Conservation (phyloP, 768 basidiomycete species). For the Tephrocybe sp. region DNA sequence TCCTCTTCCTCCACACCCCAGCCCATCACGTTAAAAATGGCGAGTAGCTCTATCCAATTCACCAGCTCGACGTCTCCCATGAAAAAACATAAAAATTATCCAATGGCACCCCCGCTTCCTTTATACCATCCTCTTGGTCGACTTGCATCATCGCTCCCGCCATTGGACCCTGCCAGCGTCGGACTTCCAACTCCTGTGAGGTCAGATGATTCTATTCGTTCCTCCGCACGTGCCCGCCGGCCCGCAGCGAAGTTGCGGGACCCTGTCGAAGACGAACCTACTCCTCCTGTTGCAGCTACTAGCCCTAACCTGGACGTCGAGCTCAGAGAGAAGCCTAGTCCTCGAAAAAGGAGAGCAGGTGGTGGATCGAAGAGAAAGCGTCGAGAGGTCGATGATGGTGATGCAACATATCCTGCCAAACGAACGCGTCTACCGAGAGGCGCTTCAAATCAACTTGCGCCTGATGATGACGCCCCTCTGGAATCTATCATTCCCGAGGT, state of each 20-base stretch:
- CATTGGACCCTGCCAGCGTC: constrained; percentile 56
- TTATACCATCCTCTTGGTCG: constrained; percentile 68
- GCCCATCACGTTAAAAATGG: constrained; percentile 7
- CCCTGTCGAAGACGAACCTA: constrained; percentile 40
- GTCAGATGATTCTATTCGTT: constrained; percentile 42
- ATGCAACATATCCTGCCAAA: constrained; percentile 73
- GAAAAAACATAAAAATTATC: constrained; percentile 22
- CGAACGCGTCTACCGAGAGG: constrained; percentile 56
- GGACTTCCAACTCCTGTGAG: constrained; percentile 53
- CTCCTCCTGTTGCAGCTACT: constrained; percentile 25
- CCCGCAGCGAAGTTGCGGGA: constrained; percentile 52
- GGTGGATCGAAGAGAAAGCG: constrained; percentile 56
- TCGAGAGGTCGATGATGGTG: constrained; percentile 60
- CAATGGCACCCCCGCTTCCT: constrained; percentile 47
- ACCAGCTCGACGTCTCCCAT: neutral
- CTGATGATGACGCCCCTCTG: constrained; percentile 43
- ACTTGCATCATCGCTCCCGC: constrained; percentile 65
- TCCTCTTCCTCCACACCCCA: constrained; percentile 9
- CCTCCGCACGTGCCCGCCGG: constrained; percentile 46
- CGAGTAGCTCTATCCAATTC: constrained; percentile 6
- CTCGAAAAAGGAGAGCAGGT: constrained; percentile 48
- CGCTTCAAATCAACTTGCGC: constrained; percentile 24
- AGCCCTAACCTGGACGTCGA: constrained; percentile 38
- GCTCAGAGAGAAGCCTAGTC: constrained; percentile 44
- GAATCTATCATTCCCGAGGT: constrained; percentile 23